Conservation (phyloP, 1,139 yeast species). For the Yamadazyma atlantica region DNA sequence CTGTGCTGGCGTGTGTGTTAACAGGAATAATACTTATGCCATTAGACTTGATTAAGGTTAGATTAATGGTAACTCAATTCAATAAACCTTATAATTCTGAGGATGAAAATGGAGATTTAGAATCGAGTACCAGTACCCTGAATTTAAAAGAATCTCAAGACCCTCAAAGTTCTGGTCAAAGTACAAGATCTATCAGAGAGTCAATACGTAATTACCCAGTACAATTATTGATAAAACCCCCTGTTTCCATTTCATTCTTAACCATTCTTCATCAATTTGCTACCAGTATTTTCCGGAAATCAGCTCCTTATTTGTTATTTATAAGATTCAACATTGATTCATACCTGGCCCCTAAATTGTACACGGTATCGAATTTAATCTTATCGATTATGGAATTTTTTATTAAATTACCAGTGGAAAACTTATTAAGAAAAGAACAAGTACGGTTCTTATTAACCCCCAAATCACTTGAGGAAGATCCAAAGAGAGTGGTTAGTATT, state of each 20-base stretch:
- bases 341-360: conserved; percentile 61
- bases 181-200: conserved; percentile 40
- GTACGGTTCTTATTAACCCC: conserved; percentile 56
- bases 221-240: conserved; percentile 53
- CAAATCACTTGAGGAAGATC: conserved; percentile 31
- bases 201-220: conserved; percentile 37
- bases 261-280: conserved; percentile 65
- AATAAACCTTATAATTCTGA: conserved; percentile 19
- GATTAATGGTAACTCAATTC: conserved; percentile 65
- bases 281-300: conserved; percentile 59
- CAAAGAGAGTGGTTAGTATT: conserved; percentile 36
- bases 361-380: conserved; percentile 51
- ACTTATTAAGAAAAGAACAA: conserved; percentile 81
- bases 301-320: conserved; percentile 73
- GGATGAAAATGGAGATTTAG: conserved; percentile 5
- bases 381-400: conserved; percentile 67
- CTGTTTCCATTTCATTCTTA: conserved; percentile 47
- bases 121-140: conserved; percentile 4
- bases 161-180: conserved; percentile 6
- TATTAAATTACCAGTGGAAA: conserved; percentile 83
- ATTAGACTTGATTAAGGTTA: conserved; percentile 74
- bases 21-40: conserved; percentile 83
- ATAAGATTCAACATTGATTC: conserved; percentile 68
- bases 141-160: conserved; percentile 4
- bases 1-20: conserved; percentile 68